These are phyloP conservation scores for Metschnikowia picachoensis DNA, from an alignment of 805 yeast species.

Conservation along the genomic window DNA sequence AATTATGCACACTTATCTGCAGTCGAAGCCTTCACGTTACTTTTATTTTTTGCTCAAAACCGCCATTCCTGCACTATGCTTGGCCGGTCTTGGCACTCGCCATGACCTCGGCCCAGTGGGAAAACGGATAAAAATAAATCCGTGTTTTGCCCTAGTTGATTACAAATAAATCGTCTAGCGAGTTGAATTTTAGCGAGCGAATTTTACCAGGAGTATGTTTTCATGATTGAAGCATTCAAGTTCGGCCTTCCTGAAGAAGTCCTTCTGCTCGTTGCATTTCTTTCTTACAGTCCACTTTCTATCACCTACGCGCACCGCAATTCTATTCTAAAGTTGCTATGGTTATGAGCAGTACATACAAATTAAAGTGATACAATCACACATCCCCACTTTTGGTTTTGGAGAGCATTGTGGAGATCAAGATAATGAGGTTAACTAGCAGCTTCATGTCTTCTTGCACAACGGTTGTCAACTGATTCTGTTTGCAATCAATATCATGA, in stretches of 20 bases:
- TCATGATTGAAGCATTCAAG: background rate
- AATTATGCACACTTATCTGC: background rate
- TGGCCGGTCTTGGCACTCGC: constrained; percentile 3
- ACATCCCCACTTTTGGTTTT: constrained; percentile 7
- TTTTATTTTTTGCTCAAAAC: background rate
- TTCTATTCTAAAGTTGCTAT: background rate
- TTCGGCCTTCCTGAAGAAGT: no score
- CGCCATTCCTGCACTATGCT: background rate
- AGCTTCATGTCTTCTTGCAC: constrained; percentile 42
- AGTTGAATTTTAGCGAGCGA: background rate
- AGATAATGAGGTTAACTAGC: constrained; percentile 35
- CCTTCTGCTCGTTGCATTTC: no score
- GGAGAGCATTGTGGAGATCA: constrained; percentile 12
- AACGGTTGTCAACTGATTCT: constrained; percentile 23
- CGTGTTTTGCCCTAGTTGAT: no score
- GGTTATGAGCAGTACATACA: background rate
- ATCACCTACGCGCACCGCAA: no score
- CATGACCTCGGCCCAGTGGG: constrained; percentile 1
- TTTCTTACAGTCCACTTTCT: no score
- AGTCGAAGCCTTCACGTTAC: background rate
- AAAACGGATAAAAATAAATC: background rate
- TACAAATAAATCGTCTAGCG: no score
- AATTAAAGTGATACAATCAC: background rate
- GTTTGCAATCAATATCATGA: constrained; percentile 1
- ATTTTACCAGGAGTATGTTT: background rate